Evolutionary conservation across 306 rosid genomes (phyloP).

Genomic region (Vicia villosa): DNA sequence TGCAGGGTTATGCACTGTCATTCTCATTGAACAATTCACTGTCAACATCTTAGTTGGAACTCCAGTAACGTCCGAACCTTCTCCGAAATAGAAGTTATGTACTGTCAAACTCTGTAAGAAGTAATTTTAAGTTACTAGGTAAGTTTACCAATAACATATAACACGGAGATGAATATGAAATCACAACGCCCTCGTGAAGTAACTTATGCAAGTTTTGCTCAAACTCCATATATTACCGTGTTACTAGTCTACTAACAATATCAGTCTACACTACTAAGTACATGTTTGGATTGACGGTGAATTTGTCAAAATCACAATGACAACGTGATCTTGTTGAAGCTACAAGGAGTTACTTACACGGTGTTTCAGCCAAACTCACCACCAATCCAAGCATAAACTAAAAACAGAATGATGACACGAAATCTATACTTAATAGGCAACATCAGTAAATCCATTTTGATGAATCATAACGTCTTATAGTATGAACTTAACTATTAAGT

Average conservation of each 20-base stretch:
- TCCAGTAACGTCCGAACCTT: constrained; percentile 81
- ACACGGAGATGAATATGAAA: not conserved
- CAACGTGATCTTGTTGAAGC: not conserved
- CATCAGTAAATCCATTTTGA: not conserved
- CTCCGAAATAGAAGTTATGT: constrained; percentile 75
- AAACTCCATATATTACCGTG: not conserved
- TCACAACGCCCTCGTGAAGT: not conserved
- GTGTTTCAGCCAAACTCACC: not conserved
- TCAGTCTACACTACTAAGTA: constrained; percentile 5
- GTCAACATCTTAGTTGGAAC: constrained; percentile 91
- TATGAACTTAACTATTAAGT: constrained; percentile 12
- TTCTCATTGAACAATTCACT: constrained; percentile 67
- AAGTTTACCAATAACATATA: constrained; percentile 10
- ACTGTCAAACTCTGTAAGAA: constrained; percentile 67
- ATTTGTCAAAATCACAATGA: not conserved
- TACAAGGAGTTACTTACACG: not conserved
- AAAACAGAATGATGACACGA: not conserved
- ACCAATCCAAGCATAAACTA: not conserved
- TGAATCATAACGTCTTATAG: not conserved
- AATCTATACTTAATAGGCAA: not conserved
- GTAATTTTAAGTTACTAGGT: not conserved
- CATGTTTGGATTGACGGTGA: not conserved
- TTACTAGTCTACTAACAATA: not conserved
- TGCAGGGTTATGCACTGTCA: constrained; percentile 78
- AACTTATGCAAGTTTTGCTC: not conserved